A percentile compares a stretch with the other conserved stretches of the same genome.
Evolutionary conservation across 257 asterid species (phyloP).

Genomic region (Vinca minor): DNA sequence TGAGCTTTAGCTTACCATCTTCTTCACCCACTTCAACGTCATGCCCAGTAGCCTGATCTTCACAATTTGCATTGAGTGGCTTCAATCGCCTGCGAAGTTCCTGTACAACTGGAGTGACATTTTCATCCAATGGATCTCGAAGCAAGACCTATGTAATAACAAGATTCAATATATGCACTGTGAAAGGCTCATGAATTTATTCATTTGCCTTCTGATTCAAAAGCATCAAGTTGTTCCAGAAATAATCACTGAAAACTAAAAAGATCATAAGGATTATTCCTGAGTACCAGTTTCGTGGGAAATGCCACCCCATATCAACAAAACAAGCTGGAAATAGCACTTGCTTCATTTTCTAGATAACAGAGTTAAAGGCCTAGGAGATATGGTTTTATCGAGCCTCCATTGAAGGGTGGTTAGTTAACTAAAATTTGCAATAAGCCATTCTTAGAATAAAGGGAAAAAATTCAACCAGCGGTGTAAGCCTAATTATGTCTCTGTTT

Average conservation of each 20-base stretch:
- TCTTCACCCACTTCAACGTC: constrained; percentile 72
- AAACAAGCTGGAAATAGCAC: background rate
- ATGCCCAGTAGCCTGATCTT: constrained; percentile 51
- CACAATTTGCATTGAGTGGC: constrained; percentile 37
- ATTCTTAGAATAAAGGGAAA: background rate
- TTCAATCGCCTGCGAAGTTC: constrained; percentile 72
- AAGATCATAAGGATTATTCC: background rate
- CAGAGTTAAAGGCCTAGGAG: background rate
- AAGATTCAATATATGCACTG: constrained; percentile 1
- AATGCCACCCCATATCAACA: background rate
- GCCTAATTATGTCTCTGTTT: background rate
- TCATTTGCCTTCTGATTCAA: background rate
- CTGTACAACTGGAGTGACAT: constrained; percentile 70
- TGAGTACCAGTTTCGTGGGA: background rate
- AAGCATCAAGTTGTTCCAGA: background rate
- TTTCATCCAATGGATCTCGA: constrained; percentile 69
- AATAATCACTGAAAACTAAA: background rate
- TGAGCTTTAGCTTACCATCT: constrained; percentile 45
- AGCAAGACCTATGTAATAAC: constrained; percentile 50
- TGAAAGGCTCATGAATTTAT: background rate
- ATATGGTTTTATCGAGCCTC: background rate
- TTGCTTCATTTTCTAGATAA: background rate
- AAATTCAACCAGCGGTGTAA: background rate
- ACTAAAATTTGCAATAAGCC: background rate
- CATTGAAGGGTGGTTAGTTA: background rate